These are phyloP conservation scores for Magnolia officinalis DNA, from an alignment of 164 flowering plant species.

Conservation along the genomic window DNA sequence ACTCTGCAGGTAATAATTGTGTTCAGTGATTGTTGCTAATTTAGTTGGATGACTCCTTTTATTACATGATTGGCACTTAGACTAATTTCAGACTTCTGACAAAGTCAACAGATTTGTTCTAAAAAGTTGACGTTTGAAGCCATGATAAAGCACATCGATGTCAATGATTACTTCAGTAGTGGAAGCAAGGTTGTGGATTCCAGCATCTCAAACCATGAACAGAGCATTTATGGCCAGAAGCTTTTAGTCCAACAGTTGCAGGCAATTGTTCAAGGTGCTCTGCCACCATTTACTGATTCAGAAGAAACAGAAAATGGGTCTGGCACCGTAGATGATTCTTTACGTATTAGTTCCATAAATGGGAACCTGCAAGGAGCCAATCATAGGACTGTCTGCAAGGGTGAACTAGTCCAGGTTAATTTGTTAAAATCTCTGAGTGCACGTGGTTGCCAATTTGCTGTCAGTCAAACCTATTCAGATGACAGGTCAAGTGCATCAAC, in stretches of 20 bases:
- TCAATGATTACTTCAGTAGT: slow-evolving; percentile 43
- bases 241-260: slow-evolving; percentile 43
- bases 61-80: not conserved
- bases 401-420: slow-evolving; percentile 34
- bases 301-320: slow-evolving; percentile 15
- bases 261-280: slow-evolving; percentile 50
- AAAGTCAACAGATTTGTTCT: slow-evolving; percentile 68
- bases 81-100: slow-evolving; percentile 30
- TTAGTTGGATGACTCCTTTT: not conserved
- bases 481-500: slow-evolving; percentile 26
- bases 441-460: slow-evolving; percentile 30
- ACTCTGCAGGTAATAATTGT: slow-evolving; percentile 58
- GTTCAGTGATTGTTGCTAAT: slow-evolving; percentile 7
- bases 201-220: slow-evolving; percentile 12
- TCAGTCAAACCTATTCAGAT: slow-evolving; percentile 26
- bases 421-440: slow-evolving; percentile 52
- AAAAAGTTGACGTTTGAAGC: slow-evolving; percentile 59
- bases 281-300: slow-evolving; percentile 39
- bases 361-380: slow-evolving; percentile 9
- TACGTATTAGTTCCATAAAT: slow-evolving; percentile 4
- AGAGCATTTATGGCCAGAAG: slow-evolving; percentile 15
- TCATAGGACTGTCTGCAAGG: slow-evolving; percentile 15
- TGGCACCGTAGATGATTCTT: slow-evolving; percentile 13
- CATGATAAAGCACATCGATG: slow-evolving; percentile 48
- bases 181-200: slow-evolving; percentile 14